phyloP scores from a whole-genome alignment of 441 rosid genomes.

The Rhodomyrtus psidioides region DNA sequence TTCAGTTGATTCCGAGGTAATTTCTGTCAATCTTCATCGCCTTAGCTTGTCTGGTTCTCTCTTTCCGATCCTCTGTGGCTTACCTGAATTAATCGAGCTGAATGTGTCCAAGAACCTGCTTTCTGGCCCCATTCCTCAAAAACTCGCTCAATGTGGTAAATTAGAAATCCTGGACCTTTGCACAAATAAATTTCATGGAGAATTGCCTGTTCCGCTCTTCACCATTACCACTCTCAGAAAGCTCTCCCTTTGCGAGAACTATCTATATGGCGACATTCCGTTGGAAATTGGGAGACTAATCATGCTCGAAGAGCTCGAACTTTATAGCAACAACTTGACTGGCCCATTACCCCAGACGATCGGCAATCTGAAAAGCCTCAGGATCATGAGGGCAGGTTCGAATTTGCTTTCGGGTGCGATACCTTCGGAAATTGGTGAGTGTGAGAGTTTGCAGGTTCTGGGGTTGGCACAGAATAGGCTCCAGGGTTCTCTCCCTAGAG shows the following conservation, averaged over 20 bases:
- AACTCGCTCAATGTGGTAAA: constrained; percentile 23
- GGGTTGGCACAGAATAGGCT: constrained; percentile 50
- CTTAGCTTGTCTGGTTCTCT: constrained; percentile 42
- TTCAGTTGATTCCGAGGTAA: constrained; percentile 24
- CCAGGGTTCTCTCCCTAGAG: constrained; percentile 38
- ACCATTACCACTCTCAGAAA: constrained; percentile 30
- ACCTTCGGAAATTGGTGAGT: constrained; percentile 37
- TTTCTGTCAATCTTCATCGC: constrained; percentile 25
- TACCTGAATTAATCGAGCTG: constrained; percentile 21
- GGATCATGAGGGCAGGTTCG: constrained; percentile 39
- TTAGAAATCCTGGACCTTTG: constrained; percentile 46
- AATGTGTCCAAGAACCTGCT: constrained; percentile 42
- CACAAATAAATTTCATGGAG: constrained; percentile 50
- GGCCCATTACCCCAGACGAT: constrained; percentile 33
- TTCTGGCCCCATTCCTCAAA: constrained; percentile 37
- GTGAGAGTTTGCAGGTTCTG: constrained; percentile 38
- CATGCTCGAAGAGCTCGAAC: constrained; percentile 34
- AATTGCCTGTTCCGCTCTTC: constrained; percentile 30
- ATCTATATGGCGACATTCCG: constrained; percentile 30
- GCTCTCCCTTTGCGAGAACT: constrained; percentile 46
- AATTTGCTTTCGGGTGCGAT: constrained; percentile 37
- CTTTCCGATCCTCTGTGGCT: constrained; percentile 37
- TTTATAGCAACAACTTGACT: constrained; percentile 45
- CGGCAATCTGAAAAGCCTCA: constrained; percentile 27
- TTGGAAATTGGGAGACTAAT: constrained; percentile 23